Base-by-base conservation (phyloP, 139 green algal genomes). In the Marvania coccoides region DNA sequence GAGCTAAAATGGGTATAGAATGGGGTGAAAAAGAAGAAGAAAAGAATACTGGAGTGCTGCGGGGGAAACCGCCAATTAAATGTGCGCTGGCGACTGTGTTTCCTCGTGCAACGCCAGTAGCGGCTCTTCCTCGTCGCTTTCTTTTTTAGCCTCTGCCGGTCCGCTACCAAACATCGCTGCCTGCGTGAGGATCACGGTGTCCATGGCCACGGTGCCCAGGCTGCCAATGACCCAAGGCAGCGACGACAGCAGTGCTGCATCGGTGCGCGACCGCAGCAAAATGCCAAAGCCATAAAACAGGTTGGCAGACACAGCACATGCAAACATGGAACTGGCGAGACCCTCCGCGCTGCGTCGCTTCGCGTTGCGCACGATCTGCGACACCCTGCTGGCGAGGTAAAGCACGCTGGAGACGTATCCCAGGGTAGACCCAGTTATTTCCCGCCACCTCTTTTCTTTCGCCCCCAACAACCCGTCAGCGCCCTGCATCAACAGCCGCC, bases 341-440 rank as follows among this genome's bases (percentile, higher is more conserved):
- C 89, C 89, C 70, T 91, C 88, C 2, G 77, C 79, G 6, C 60
- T 82, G 33, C 79, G 47, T 2, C 88, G 73, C 31, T 38, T 48
- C 13, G 42, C 58, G 74, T 96, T 97, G 63, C 88, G 89, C 24
- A 63, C 63, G 24, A 97, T 90, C 78, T 97, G 91, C 33, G 78
- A 86, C 7, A 92, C 0, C 5, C 91, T 80, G 6, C 73, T 84
- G 24, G 47, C 56, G 19, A 97, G 74, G 77, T 97, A 97, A 61
- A 96, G 81, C 9, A 83, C 60, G 9, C 73, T 83, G n/a, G 82
- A 87, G 13, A 76, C 48, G 58, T 84, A 94, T 24, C 81, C 89
- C 31, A 93, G 48, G 19, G 13, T 8, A 34, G 59, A 29, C 10
- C 59, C 59, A 29, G 40, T 14, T n/a, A 47, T 9, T 57, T 56